Conservation (phyloP, 345 rosid species). For the Citrus cavaleriei region DNA sequence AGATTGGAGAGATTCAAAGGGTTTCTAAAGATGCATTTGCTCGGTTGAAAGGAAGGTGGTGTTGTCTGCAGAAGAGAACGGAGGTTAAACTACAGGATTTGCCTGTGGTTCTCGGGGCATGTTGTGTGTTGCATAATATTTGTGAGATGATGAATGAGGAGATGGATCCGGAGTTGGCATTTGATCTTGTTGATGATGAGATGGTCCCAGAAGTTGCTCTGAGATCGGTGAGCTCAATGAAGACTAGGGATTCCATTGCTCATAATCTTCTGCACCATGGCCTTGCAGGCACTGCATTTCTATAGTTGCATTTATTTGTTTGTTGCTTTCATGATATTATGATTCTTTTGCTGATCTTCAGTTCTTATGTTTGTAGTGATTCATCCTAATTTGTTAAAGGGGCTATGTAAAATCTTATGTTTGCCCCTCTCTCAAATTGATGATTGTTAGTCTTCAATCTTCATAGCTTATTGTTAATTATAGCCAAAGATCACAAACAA, state of each 20-base stretch:
- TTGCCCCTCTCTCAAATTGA: constrained; percentile 14
- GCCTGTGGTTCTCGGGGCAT: constrained; percentile 76
- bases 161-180: constrained; percentile 39
- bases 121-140: constrained; percentile 76
- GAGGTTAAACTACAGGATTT: constrained; percentile 76
- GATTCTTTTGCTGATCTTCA: constrained; percentile 15
- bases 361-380: not conserved
- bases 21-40: constrained; percentile 62
- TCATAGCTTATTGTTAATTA: constrained; percentile 8
- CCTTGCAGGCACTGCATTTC: constrained; percentile 65
- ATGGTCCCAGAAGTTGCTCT: constrained; percentile 53
- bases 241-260: constrained; percentile 71
- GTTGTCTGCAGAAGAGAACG: constrained; percentile 74
- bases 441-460: not conserved
- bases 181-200: constrained; percentile 64
- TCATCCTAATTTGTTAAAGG: constrained; percentile 16
- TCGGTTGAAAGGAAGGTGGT: constrained; percentile 72
- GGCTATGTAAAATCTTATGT: constrained; percentile 8
- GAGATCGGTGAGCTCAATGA: constrained; percentile 48
- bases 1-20: constrained; percentile 59
- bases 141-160: constrained; percentile 60
- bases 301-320: constrained; percentile 16
- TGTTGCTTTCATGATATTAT: not conserved
- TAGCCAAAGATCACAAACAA: constrained; percentile 12
- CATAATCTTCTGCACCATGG: constrained; percentile 75